Percentiles rank a stretch among this genome's conserved stretches.
These are phyloP conservation scores for Zygosaccharomyces kombuchaensis DNA, from an alignment of 805 yeast species.

Conservation along the genomic window DNA sequence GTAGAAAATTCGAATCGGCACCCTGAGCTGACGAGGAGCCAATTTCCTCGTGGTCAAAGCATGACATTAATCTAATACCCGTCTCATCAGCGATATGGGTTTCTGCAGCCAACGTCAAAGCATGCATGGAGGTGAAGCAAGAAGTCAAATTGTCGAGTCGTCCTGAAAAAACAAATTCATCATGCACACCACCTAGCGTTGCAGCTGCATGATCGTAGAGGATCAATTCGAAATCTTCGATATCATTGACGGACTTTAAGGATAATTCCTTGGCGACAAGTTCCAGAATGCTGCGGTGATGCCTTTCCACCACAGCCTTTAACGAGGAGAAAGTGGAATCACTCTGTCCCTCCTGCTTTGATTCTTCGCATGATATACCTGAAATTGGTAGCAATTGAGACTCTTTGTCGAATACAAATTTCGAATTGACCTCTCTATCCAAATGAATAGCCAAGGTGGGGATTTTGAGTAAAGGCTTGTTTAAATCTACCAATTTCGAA, in stretches of 20 bases:
- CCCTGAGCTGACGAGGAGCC: slow-evolving; percentile 96
- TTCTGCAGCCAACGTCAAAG: slow-evolving; percentile 52
- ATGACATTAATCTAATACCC: slow-evolving; percentile 68
- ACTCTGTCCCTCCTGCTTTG: slow-evolving; percentile 16
- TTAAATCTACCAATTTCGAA: slow-evolving; percentile 70
- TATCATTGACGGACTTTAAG: slow-evolving; percentile 45
- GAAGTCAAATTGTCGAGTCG: slow-evolving; percentile 88
- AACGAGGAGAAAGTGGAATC: slow-evolving; percentile 58
- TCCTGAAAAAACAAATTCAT: slow-evolving; percentile 88
- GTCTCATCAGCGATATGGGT: slow-evolving; percentile 42
- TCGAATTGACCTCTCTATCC: slow-evolving; percentile 67
- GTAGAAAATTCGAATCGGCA: slow-evolving; percentile 88
- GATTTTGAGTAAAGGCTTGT: slow-evolving; percentile 80
- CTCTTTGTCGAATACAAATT: slow-evolving; percentile 87
- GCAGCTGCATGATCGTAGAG: slow-evolving; percentile 83
- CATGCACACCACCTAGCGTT: slow-evolving; percentile 78
- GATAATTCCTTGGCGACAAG: slow-evolving; percentile 63
- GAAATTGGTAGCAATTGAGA: slow-evolving; percentile 82
- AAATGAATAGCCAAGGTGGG: slow-evolving; percentile 95
- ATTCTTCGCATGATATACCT: slow-evolving; percentile 45
- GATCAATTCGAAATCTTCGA: slow-evolving; percentile 87
- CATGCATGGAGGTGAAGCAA: slow-evolving; percentile 74
- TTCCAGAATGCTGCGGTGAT: slow-evolving; percentile 64
- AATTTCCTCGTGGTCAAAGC: slow-evolving; percentile 94
- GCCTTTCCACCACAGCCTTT: slow-evolving; percentile 64